Evolutionary conservation across 768 basidiomycete genomes (phyloP), one percentile per base, ranked within the genome.

Genomic region (Pisolithus orientalis): DNA sequence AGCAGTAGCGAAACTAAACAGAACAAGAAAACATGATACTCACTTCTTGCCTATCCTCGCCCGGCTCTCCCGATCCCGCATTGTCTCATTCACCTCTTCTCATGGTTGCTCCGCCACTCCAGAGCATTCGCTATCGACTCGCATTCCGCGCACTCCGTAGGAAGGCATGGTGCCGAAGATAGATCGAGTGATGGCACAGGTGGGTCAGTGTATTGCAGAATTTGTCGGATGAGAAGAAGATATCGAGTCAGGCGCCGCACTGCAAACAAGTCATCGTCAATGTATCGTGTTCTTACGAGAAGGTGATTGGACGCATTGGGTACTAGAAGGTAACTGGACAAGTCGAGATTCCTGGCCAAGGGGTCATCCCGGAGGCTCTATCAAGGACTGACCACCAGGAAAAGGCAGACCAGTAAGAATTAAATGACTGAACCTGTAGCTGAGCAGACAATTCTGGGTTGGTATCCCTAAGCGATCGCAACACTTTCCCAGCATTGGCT

Each of bases 171-270:
- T 21, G 57, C 34, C 24, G 52, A 45, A 7, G 53, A 46, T 24
- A 53, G 32, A 1, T 54, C 40, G 25, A 16, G 44, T 4, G 40
- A 28, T 1, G 40, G n/a, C 17, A 80, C 79, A 1, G 73, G 69
- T 28, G 47, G 54, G 27, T 86, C 83, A 2, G 92, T 94, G 64
- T 94, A 90, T 24, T 84, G 79, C 25, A 91, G 65, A 56, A 96
- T 90, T 69, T 91, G 89, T 50, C 84, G 83, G 57, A 97, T 84
- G 31, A 97, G 75, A 0, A 99, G 75, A 0, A 94, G 95, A 64
- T 98, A 99, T 52, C 92, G 79, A 0, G 95, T 96, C 51, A 97
- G 84, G 7, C 95, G 84, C 82, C 95, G 93, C 92, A 94, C 90
- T 93, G 54, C 27, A n/a, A 11, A 38, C 29, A n/a, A 14, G 17